Base-by-base conservation (phyloP, 1,284 basidiomycete species). In the Coniophora puteana region DNA sequence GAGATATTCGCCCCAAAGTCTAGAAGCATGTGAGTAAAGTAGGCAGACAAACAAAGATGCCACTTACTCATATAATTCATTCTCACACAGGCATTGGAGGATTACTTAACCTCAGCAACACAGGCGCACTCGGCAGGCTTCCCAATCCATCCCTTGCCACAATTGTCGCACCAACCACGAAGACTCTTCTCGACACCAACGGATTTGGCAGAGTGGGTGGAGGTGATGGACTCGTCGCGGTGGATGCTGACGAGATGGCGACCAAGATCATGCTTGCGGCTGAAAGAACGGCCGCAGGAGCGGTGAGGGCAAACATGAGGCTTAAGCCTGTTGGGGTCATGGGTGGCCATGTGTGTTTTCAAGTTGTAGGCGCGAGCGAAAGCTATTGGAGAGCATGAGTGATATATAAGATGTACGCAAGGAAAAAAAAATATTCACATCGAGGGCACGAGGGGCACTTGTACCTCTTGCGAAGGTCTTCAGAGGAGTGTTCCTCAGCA, bases 321-420 rank as follows among this genome's bases (percentile, higher is more conserved):
- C 67, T 93, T 93, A 35, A 83, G 68, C 41, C 90, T 75, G 61
- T 89, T 84, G 14, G 90, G 89, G 56, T 93, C 89, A 61, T 93
- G 90, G 3, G 90, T 93, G 5, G 84, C 83, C 71, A 90, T 80
- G 61, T 93, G 90, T 0, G 91, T 93, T 69, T 93, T 93, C 43
- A 93, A 65, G 53, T 93, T 93, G 63, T 87, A 93, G 1, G 89
- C 89, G n/a, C 90, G 74, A 16, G 89, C 90, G 53, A 93, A 93
- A 0, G 87, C 90, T 83, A 38, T 47, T 30, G 38, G 43, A 38
- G 23, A 50, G 39, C 44, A 46, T n/a, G n/a, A n/a, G n/a, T n/a
- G n/a, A n/a, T n/a, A n/a, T n/a, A n/a, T n/a, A n/a, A n/a, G n/a
- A n/a, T 27, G 35, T 28, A 47, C 14, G 55, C 37, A 48, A 27